A percentile compares a stretch with the other conserved stretches of the same genome.
Evolutionary conservation across 441 rosid genomes (phyloP).

Genomic region (Pelargonium cotyledonis): DNA sequence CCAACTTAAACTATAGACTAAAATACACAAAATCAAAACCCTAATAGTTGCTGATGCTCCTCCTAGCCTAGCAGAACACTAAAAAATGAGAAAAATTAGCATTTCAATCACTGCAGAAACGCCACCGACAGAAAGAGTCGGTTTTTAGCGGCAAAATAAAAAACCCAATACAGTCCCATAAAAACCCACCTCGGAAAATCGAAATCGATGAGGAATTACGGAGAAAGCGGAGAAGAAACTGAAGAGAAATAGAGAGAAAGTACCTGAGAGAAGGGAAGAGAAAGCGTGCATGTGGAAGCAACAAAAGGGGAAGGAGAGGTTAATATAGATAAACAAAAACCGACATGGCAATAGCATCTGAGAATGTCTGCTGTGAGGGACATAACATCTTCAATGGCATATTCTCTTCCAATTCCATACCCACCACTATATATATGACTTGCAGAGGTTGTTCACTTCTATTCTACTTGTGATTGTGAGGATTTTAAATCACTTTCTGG

Average conservation of each 20-base stretch:
- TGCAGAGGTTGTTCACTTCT: conserved; percentile 1
- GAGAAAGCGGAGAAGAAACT: neutral
- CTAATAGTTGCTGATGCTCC: neutral
- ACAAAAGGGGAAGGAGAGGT: neutral
- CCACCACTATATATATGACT: neutral
- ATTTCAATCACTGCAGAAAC: neutral
- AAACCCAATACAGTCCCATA: neutral
- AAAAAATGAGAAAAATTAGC: neutral
- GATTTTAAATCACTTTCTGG: neutral
- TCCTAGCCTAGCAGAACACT: neutral
- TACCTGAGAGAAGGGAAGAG: conserved; percentile 19
- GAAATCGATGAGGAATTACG: conserved; percentile 3
- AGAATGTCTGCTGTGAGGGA: conserved; percentile 22
- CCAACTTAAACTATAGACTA: neutral
- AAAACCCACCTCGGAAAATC: neutral
- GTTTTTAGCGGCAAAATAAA: neutral
- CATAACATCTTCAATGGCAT: conserved; percentile 27
- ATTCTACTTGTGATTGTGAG: neutral
- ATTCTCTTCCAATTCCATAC: conserved; percentile 26
- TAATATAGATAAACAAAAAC: conserved; percentile 3
- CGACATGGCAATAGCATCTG: conserved; percentile 27
- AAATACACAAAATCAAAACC: conserved; percentile 1
- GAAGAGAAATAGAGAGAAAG: neutral
- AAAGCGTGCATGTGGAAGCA: conserved; percentile 19
- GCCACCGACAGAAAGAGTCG: neutral